Evolutionary conservation across 257 asterid genomes (phyloP), one percentile per base, ranked within the genome.

Genomic region (Salvia rosmarinus): DNA sequence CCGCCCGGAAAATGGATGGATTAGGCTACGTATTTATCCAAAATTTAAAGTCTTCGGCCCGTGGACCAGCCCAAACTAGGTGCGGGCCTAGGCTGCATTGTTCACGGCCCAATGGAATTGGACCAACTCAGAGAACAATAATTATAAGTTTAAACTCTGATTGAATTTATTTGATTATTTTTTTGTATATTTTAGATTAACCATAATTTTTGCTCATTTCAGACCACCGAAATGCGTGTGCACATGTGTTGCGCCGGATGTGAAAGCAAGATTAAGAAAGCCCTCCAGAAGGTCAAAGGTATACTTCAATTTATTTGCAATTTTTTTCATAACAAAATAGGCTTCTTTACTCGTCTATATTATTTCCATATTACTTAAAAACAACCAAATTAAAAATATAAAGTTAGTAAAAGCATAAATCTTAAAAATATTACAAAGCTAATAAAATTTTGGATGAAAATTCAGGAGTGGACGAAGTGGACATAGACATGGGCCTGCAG

Each of bases 221-320:
- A 87, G 97, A 83, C 81, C 60, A 84, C 84, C 0, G 97, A 90
- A 79, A 74, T 90, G 90, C 87, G 82, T 14, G 97, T 90, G 6
- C 92, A 88, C 63, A 88, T 90, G 87, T 85, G 80, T 50, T 88
- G 97, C 70, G 84, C 85, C 0, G 97, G 97, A 68, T 88, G 97
- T 62, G 91, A 82, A 67, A 84, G 81, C 57, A 89, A 86, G 73
- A 79, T 90, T 9, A 82, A 78, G 71, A 88, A 88, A 81, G 82
- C 90, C 56, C 94, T 88, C 43, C 77, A 62, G 4, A 81, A 74
- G 56, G 42, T 87, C 61, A 81, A 81, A 84, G 96, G 92, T n/a
- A n/a, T 90, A 66, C 19, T 20, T 44, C 51, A 43, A 28, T 37
- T 73, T 23, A 8, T 8, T 37, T 37, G 3, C 32, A 28, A 28